Conservation (phyloP, 2,329 filamentous ascomycete species). For the Elsinoe perseae region DNA sequence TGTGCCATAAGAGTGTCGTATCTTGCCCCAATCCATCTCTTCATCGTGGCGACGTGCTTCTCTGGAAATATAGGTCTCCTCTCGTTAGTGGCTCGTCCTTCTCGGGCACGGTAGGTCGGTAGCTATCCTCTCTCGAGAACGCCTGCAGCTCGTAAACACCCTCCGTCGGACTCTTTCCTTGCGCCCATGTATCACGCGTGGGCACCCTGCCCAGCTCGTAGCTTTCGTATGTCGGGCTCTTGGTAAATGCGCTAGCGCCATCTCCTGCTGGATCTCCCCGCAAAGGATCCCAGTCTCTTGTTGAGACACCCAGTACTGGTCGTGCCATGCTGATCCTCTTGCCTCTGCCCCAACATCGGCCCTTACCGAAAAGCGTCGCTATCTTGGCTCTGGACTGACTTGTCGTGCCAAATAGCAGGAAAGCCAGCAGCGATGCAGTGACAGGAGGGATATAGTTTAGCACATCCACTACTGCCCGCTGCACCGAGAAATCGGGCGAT, state of each 20-base stretch:
- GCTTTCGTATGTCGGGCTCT: background rate
- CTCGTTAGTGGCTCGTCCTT: background rate
- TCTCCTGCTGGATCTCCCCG: background rate
- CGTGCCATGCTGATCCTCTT: background rate
- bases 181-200: background rate
- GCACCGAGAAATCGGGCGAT: conserved; percentile 18
- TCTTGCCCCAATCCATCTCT: background rate
- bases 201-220: background rate
- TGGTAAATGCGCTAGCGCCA: background rate
- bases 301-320: background rate
- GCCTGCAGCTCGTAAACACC: background rate
- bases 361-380: background rate
- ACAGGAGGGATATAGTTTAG: conserved; percentile 20
- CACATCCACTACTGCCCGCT: conserved; percentile 15
- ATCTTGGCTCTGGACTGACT: conserved; percentile 18
- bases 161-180: background rate
- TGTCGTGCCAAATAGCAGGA: conserved; percentile 21
- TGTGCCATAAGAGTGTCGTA: background rate
- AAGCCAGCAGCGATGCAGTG: conserved; percentile 17
- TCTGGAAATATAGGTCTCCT: background rate
- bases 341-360: background rate
- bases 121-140: background rate
- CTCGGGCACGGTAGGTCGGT: background rate
- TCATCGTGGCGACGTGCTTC: background rate
- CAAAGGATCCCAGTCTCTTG: background rate